phyloP scores from a whole-genome alignment of 169 alveolate genomes.

The Cryptosporidium sp. region DNA sequence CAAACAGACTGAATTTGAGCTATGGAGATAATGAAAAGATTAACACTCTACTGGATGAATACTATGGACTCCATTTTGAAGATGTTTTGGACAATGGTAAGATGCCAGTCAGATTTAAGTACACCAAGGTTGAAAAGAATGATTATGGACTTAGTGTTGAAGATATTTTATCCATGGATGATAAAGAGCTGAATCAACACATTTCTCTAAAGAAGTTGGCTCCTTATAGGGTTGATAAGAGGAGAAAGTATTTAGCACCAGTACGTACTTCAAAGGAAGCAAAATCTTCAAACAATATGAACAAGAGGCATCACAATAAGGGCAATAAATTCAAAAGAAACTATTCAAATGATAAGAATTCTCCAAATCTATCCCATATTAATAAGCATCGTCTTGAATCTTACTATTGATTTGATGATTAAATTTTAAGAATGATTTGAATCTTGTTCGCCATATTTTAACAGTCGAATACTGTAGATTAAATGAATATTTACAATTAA shows the following conservation, averaged over 20 bases:
- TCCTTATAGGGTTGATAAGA: slow-evolving; percentile 74
- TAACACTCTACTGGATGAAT: slow-evolving; percentile 81
- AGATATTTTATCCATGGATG: slow-evolving; percentile 82
- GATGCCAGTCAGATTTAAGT: slow-evolving; percentile 83
- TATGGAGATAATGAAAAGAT: slow-evolving; percentile 45
- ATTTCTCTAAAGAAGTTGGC: slow-evolving; percentile 83
- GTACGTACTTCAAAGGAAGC: not conserved
- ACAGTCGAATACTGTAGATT: too few relatives aligned
- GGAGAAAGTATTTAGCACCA: slow-evolving; percentile 17
- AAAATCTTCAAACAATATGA: slow-evolving; percentile 17
- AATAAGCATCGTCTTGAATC: slow-evolving; percentile 61
- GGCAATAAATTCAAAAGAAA: not conserved
- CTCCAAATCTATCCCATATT: not conserved
- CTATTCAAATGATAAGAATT: not conserved
- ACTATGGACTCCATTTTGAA: slow-evolving; percentile 82
- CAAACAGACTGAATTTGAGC: not conserved
- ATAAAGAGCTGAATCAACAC: slow-evolving; percentile 80
- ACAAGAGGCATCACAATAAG: not conserved
- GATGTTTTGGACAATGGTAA: slow-evolving; percentile 84
- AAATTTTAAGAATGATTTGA: not conserved
- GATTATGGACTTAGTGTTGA: slow-evolving; percentile 83
- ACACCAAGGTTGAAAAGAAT: slow-evolving; percentile 78
- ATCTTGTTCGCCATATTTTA: not conserved
- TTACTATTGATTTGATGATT: slow-evolving; percentile 7
- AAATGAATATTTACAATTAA: not conserved